Base-by-base conservation (phyloP, 2,329 filamentous ascomycete species). In the Fusarium nurragi region DNA sequence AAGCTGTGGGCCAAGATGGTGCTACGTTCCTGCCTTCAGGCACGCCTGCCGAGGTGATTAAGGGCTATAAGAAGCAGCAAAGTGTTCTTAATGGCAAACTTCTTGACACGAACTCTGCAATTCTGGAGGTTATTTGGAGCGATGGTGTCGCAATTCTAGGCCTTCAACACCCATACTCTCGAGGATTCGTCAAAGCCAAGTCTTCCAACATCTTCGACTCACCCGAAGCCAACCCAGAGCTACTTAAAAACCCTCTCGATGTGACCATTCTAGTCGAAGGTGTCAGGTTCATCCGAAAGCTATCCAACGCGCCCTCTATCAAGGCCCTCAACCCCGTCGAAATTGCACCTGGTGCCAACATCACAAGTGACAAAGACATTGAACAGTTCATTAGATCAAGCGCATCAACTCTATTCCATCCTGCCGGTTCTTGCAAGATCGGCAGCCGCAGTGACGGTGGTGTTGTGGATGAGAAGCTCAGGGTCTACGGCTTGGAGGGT, bases 381-480 rank as follows among this genome's bases (percentile, higher is more conserved):
- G 65, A 67, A 9, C 22, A 57, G 8, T 70, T 58, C n/a, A 54
- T 70, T 16, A 59, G 68, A 0, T 52, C 37, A 1, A 53, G 43
- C 4, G 48, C 56, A 8, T 55, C 53, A 1, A 70, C 65, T 32
- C 21, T 70, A 5, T 70, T 39, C 21, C 68, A 70, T n/a, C 68
- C 68, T 0, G 62, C 51, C 10, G 68, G 68, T 0, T 62, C 68
- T 2, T 64, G 59, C 25, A 63, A 69, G 50, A 82, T 84, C 76
- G 72, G 82, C 49, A 77, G 76, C 10, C 72, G 73, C 7, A 74
- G 75, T 5, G 71, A 78, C 2, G 81, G 81, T 5, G 81, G 81
- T 21, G 70, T 73, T 1, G 71, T 74, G 10, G 71, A 73, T 2
- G 34, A 52, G 19, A 37, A 67, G 16, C 66, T 74, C 32, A 46